Conservation (phyloP, 345 rosid genomes). For the Cardamine occulta region DNA sequence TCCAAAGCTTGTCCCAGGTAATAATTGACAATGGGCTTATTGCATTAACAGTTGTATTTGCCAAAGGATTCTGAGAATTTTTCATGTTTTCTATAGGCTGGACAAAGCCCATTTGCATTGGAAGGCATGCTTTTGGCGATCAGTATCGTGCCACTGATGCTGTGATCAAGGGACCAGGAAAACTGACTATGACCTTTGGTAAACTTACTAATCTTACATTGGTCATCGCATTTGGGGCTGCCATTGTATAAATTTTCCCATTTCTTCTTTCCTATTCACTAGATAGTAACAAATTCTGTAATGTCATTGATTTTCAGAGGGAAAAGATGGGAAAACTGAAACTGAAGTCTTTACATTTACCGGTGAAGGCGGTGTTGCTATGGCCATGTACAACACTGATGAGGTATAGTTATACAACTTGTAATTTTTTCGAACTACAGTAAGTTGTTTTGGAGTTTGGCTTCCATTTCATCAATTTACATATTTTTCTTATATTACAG, state of each 20-base stretch:
- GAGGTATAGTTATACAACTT: slow-evolving; percentile 57
- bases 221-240: background rate
- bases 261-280: background rate
- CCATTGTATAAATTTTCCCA: slow-evolving; percentile 12
- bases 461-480: background rate
- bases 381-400: slow-evolving; percentile 97
- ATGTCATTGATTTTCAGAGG: slow-evolving; percentile 66
- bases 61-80: slow-evolving; percentile 1
- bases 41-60: slow-evolving; percentile 9
- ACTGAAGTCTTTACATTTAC: slow-evolving; percentile 82
- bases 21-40: background rate
- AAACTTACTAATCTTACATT: slow-evolving; percentile 15
- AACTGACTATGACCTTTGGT: slow-evolving; percentile 91
- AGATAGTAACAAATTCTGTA: background rate
- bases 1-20: slow-evolving; percentile 87
- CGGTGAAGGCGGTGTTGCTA: slow-evolving; percentile 92
- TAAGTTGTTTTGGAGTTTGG: background rate
- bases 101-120: slow-evolving; percentile 98
- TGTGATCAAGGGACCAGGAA: slow-evolving; percentile 90
- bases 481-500: slow-evolving; percentile 49
- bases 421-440: background rate
- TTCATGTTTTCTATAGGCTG: slow-evolving; percentile 60
- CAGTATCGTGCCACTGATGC: slow-evolving; percentile 94
- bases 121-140: slow-evolving; percentile 99
- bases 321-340: slow-evolving; percentile 71